phyloP scores from a whole-genome alignment of 2,329 filamentous ascomycete species.

The Madurella mycetomatis region DNA sequence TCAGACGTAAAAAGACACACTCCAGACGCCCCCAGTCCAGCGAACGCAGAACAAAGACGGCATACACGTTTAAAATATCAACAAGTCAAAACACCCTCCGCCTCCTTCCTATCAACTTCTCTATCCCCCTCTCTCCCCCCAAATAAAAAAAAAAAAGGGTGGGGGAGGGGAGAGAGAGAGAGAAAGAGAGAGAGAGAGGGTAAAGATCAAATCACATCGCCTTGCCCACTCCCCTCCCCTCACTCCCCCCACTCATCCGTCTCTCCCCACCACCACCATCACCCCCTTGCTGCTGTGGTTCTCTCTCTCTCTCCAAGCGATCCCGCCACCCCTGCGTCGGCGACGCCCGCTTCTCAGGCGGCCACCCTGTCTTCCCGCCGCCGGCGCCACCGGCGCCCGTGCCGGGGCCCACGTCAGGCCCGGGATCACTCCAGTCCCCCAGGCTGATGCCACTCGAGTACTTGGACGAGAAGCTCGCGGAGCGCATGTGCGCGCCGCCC shows the following conservation, averaged over 20 bases:
- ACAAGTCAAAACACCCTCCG: too few relatives aligned
- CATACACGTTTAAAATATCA: too few relatives aligned
- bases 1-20: too few relatives aligned
- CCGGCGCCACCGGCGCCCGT: conserved; percentile 12
- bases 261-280: conserved; percentile 21
- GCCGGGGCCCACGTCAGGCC: conserved; percentile 48
- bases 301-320: conserved; percentile 15
- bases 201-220: conserved; percentile 30
- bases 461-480: conserved; percentile 39
- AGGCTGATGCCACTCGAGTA: conserved; percentile 50
- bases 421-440: conserved; percentile 50
- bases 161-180: too few relatives aligned
- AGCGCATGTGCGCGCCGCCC: conserved; percentile 33
- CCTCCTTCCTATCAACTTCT: too few relatives aligned
- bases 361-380: conserved; percentile 29
- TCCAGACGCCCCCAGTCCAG: too few relatives aligned
- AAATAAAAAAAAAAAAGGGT: background rate
- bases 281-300: conserved; percentile 3
- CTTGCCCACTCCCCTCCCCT: conserved; percentile 32
- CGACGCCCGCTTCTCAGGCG: conserved; percentile 16
- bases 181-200: too few relatives aligned
- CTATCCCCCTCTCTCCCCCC: too few relatives aligned
- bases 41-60: too few relatives aligned
- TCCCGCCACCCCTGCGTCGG: conserved; percentile 21
- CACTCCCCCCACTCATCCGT: conserved; percentile 22